Conservation (phyloP, 768 basidiomycete species). For the Zangia roseola region DNA sequence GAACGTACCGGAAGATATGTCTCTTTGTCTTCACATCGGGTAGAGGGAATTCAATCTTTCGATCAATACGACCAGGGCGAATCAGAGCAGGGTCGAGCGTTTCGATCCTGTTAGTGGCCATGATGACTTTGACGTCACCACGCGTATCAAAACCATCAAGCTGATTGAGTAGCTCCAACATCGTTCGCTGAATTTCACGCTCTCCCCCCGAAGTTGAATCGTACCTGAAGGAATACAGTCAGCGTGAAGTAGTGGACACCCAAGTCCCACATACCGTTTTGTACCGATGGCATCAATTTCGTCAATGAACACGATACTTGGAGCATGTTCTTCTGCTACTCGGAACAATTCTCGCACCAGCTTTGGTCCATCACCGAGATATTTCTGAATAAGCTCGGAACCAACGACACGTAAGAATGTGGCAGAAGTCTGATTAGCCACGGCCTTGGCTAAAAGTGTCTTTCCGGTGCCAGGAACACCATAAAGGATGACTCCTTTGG, state of each 20-base stretch:
- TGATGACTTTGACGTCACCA: slow-evolving; percentile 99
- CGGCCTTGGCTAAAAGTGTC: slow-evolving; percentile 95
- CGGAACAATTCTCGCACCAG: slow-evolving; percentile 96
- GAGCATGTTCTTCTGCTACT: slow-evolving; percentile 96
- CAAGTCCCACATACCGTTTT: slow-evolving; percentile 67
- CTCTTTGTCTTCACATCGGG: slow-evolving; percentile 99
- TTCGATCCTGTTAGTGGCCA: slow-evolving; percentile 99
- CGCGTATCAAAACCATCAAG: slow-evolving; percentile 99
- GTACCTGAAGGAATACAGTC: slow-evolving; percentile 53
- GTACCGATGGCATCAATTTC: slow-evolving; percentile 99
- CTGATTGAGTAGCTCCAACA: slow-evolving; percentile 98
- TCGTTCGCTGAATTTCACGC: slow-evolving; percentile 98
- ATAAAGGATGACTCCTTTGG: slow-evolving; percentile 98
- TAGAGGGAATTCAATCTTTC: slow-evolving; percentile 97
- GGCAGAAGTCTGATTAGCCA: slow-evolving; percentile 97
- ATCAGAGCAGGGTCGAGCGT: slow-evolving; percentile 97
- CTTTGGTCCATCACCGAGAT: slow-evolving; percentile 98
- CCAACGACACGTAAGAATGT: slow-evolving; percentile 98
- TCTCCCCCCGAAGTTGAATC: slow-evolving; percentile 99
- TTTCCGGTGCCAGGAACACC: slow-evolving; percentile 99
- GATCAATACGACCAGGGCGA: slow-evolving; percentile 96
- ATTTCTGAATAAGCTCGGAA: slow-evolving; percentile 98
- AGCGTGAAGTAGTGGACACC: not conserved
- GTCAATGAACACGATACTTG: slow-evolving; percentile 99
- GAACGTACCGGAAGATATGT: slow-evolving; percentile 86